These are phyloP conservation scores for Blastobotrys apis DNA, from an alignment of 1,139 yeast species.

Conservation along the genomic window DNA sequence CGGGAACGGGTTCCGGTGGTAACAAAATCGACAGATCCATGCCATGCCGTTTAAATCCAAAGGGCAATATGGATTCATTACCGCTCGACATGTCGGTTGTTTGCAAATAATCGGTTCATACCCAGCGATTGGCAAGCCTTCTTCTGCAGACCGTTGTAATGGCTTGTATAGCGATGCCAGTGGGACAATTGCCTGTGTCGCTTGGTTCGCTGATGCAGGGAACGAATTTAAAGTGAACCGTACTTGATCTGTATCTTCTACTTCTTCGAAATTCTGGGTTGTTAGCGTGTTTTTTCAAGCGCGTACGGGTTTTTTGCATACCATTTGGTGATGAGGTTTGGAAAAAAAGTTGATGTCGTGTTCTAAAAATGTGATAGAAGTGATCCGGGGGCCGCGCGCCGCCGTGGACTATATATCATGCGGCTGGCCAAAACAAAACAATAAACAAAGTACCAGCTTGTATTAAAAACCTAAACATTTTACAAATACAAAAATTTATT, in stretches of 20 bases:
- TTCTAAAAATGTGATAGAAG: neutral
- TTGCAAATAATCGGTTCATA: slow-evolving; percentile 48
- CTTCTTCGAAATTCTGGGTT: slow-evolving; percentile 47
- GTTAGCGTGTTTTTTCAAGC: slow-evolving; percentile 2
- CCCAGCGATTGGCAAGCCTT: slow-evolving; percentile 37
- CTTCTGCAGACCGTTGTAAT: slow-evolving; percentile 44
- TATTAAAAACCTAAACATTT: too few species aligned
- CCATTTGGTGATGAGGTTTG: too few species aligned
- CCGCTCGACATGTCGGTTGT: slow-evolving; percentile 50
- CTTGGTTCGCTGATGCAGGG: slow-evolving; percentile 58
- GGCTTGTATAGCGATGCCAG: slow-evolving; percentile 67
- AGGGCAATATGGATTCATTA: slow-evolving; percentile 55
- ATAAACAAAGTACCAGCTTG: too few species aligned
- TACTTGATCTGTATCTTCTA: slow-evolving; percentile 66
- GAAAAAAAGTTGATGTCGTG: neutral
- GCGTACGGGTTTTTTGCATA: neutral
- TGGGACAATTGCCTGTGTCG: slow-evolving; percentile 56
- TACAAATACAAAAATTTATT: too few species aligned
- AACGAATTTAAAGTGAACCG: slow-evolving; percentile 64
- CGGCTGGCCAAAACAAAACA: too few species aligned
- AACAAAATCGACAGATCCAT: slow-evolving; percentile 68
- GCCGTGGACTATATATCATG: neutral
- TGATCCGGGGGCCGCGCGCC: neutral
- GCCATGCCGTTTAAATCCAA: slow-evolving; percentile 41
- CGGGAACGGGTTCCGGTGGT: slow-evolving; percentile 51